A percentile compares a stretch with the other conserved stretches of the same genome.
phyloP scores from a whole-genome alignment of 306 rosid species.

The Astragalus membranaceus region DNA sequence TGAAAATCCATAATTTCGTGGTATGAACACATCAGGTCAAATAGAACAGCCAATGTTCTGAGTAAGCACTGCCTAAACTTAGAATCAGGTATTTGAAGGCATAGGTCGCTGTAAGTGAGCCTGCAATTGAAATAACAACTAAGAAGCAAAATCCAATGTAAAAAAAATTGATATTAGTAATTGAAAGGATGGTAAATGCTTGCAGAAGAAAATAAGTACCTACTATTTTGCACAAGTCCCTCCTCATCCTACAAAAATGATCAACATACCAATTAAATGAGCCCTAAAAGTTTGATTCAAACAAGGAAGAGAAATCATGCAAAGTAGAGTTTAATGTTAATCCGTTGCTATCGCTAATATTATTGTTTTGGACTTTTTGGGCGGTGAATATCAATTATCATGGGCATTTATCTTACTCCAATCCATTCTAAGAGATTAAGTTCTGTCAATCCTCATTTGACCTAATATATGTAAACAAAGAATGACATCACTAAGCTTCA shows the following conservation, averaged over 20 bases:
- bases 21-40: slow-evolving; percentile 84
- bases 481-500: background rate
- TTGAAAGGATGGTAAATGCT: slow-evolving; percentile 18
- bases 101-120: slow-evolving; percentile 95
- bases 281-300: slow-evolving; percentile 1
- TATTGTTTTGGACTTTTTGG: background rate
- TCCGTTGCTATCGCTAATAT: background rate
- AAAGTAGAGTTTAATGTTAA: slow-evolving; percentile 7
- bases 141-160: slow-evolving; percentile 23
- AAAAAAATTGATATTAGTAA: background rate
- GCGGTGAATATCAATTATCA: background rate
- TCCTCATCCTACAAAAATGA: slow-evolving; percentile 69
- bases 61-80: slow-evolving; percentile 85
- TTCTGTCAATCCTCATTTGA: slow-evolving; percentile 3
- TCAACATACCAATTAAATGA: slow-evolving; percentile 20
- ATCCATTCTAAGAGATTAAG: slow-evolving; percentile 1
- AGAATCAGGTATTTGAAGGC: slow-evolving; percentile 85
- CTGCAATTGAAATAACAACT: slow-evolving; percentile 45
- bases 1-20: slow-evolving; percentile 86
- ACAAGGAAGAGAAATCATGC: background rate
- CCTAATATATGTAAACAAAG: too few relatives aligned
- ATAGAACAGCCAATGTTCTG: slow-evolving; percentile 70
- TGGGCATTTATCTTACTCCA: slow-evolving; percentile 2
- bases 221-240: slow-evolving; percentile 51
- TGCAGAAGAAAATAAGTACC: slow-evolving; percentile 47